A percentile compares a stretch with the other conserved stretches of the same genome.
phyloP scores from a whole-genome alignment of 352 stramenopile species.

The Globisporangium nodosum region DNA sequence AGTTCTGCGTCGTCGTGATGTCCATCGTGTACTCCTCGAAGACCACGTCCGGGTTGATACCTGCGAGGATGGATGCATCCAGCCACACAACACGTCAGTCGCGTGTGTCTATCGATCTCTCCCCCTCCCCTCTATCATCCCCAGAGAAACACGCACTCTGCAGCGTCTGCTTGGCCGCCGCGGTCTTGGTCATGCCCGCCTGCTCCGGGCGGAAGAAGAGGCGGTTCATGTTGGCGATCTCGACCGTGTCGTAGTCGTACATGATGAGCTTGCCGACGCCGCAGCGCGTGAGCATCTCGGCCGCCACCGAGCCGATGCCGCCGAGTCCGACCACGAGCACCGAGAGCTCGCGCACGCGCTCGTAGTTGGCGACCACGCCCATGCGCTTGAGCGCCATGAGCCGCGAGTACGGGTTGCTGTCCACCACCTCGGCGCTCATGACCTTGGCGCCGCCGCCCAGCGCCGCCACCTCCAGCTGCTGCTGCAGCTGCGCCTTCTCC shows the following conservation, averaged over 20 bases:
- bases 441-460: constrained; percentile 23
- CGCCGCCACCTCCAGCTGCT: constrained; percentile 39
- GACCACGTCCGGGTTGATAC: constrained; percentile 88
- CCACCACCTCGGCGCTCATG: constrained; percentile 79
- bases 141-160: constrained; percentile 41
- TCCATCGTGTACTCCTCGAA: constrained; percentile 87
- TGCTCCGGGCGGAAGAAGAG: constrained; percentile 88
- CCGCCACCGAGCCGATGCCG: constrained; percentile 80
- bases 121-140: no score
- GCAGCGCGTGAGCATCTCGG: constrained; percentile 89
- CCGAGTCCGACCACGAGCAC: constrained; percentile 83
- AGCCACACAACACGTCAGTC: background rate
- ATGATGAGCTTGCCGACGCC: constrained; percentile 88
- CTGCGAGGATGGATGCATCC: constrained; percentile 13
- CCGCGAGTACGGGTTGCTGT: constrained; percentile 87
- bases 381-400: constrained; percentile 90
- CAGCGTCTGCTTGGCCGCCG: constrained; percentile 82
- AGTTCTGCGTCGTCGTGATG: constrained; percentile 82
- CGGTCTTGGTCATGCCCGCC: constrained; percentile 83
- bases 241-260: constrained; percentile 85
- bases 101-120: background rate
- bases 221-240: constrained; percentile 91
- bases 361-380: constrained; percentile 88
- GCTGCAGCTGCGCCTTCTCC: constrained; percentile 55
- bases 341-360: constrained; percentile 75